phyloP scores from a whole-genome alignment of 768 basidiomycete genomes.

The Holtermanniella nyarrowii region DNA sequence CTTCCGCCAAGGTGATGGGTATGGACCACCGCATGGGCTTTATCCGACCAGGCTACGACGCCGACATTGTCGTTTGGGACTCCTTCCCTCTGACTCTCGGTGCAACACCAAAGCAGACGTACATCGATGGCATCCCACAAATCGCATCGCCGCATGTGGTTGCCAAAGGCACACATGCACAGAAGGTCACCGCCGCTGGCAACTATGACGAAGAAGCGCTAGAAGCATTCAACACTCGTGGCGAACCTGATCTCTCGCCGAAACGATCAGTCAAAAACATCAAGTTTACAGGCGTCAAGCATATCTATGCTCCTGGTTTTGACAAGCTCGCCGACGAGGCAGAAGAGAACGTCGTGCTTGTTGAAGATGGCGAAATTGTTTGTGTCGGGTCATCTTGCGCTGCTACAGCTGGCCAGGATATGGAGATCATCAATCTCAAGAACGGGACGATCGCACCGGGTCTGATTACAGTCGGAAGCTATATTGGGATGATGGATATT shows the following conservation, averaged over 20 bases:
- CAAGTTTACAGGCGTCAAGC: slow-evolving; percentile 56
- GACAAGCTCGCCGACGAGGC: slow-evolving; percentile 6
- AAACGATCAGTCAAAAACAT: slow-evolving; percentile 44
- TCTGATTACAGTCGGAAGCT: slow-evolving; percentile 55
- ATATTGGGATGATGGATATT: slow-evolving; percentile 64
- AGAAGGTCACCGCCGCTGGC: slow-evolving; percentile 47
- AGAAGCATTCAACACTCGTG: slow-evolving; percentile 56
- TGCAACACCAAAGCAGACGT: slow-evolving; percentile 69
- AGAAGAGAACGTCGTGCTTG: slow-evolving; percentile 45
- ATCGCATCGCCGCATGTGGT: slow-evolving; percentile 39
- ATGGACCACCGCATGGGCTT: slow-evolving; percentile 66
- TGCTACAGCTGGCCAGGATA: slow-evolving; percentile 17
- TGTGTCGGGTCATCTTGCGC: slow-evolving; percentile 45
- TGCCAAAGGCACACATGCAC: slow-evolving; percentile 51
- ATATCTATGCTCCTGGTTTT: not conserved
- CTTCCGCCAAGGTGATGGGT: slow-evolving; percentile 61
- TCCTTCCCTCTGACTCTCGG: slow-evolving; percentile 64
- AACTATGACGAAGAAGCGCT: slow-evolving; percentile 56
- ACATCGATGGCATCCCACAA: slow-evolving; percentile 75
- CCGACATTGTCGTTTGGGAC: slow-evolving; percentile 58
- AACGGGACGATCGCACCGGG: slow-evolving; percentile 56
- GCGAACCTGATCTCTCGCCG: slow-evolving; percentile 59
- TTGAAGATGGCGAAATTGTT: slow-evolving; percentile 49
- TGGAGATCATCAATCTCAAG: slow-evolving; percentile 51
- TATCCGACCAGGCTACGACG: slow-evolving; percentile 61